A percentile compares a stretch with the other conserved stretches of the same genome.
phyloP scores from a whole-genome alignment of 2,329 filamentous ascomycete species.

The Fusarium paranaense region DNA sequence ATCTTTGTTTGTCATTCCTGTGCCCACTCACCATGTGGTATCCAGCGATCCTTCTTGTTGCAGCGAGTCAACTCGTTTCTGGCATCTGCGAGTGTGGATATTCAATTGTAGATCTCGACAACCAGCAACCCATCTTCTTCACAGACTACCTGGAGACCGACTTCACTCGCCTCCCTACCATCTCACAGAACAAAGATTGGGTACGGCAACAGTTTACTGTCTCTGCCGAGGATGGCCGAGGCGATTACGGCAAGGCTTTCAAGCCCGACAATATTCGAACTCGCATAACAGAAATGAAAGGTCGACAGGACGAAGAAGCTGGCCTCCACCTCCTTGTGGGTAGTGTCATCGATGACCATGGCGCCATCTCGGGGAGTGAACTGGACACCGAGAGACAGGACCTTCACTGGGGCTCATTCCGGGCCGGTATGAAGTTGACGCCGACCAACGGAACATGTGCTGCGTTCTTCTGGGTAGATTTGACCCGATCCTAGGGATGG shows the following conservation, averaged over 20 bases:
- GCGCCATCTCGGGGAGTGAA: slow-evolving; percentile 71
- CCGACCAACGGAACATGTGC: slow-evolving; percentile 74
- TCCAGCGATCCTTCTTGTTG: slow-evolving; percentile 10
- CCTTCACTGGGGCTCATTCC: slow-evolving; percentile 76
- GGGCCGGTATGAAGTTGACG: slow-evolving; percentile 74
- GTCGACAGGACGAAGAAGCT: slow-evolving; percentile 53
- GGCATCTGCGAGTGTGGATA: slow-evolving; percentile 81
- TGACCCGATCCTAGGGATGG: slow-evolving; percentile 1
- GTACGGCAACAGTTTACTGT: slow-evolving; percentile 74
- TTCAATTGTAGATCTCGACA: slow-evolving; percentile 60
- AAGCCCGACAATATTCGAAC: slow-evolving; percentile 66
- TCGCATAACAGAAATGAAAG: slow-evolving; percentile 35
- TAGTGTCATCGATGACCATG: slow-evolving; percentile 55
- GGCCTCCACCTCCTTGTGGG: slow-evolving; percentile 70
- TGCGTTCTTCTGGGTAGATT: slow-evolving; percentile 80
- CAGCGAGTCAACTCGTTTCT: slow-evolving; percentile 27
- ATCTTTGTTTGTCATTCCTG: not conserved
- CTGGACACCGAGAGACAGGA: slow-evolving; percentile 71
- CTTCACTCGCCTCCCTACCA: slow-evolving; percentile 68
- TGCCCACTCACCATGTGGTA: slow-evolving; percentile 16
- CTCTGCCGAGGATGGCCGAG: slow-evolving; percentile 66
- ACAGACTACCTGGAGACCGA: slow-evolving; percentile 79
- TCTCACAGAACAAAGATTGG: slow-evolving; percentile 71
- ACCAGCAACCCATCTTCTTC: slow-evolving; percentile 63
- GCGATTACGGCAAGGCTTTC: slow-evolving; percentile 75